Base-by-base conservation (phyloP, 163 green algal species). In the Smithsoniella earleae region DNA sequence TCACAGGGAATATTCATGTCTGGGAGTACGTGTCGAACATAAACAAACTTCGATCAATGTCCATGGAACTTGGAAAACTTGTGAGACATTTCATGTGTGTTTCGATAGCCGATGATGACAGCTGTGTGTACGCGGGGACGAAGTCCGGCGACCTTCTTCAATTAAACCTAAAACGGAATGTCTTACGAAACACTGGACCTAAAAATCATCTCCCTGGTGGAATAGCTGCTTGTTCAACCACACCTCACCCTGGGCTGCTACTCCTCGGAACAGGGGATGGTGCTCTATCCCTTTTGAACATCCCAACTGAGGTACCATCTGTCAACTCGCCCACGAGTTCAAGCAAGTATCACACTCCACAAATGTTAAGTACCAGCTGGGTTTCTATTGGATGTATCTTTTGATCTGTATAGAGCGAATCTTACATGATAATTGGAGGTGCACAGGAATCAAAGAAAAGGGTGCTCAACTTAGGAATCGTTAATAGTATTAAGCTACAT, bases 101-200 rank as follows among this genome's bases (percentile, higher is more conserved):
- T 16, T 75, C 58, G 22, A 76, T 93, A 2, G 84, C 90, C 62
- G 69, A 66, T 52, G 66, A 80, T 3, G 89, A 95, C 75, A 64
- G 83, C 31, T 93, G 83, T 77, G 82, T 82, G 8, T 92, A 92
- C 75, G 84, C 77, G 30, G 87, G 86, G 2, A 91, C 86, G 16
- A 87, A 78, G 28, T 85, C 83, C 33, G 89, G 87, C 2, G 89
- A 95, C 76, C 64, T 95, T 5, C 66, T 95, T 37, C 84, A 93
- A 83, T 83, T 92, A 44, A 58, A 78, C 62, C 28, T 66, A 27
- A 49, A 58, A 22, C 4, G 33, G 28, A 77, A 74, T 31, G 40
- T 73, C n/a, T 8, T 66, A 31, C 55, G 55, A n/a, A 25, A 31
- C 55, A 66, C 49, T 86, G 45, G 79, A 77, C 16, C 78, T 82